Conservation (phyloP, 345 rosid species). For the Nasturtium officinale region DNA sequence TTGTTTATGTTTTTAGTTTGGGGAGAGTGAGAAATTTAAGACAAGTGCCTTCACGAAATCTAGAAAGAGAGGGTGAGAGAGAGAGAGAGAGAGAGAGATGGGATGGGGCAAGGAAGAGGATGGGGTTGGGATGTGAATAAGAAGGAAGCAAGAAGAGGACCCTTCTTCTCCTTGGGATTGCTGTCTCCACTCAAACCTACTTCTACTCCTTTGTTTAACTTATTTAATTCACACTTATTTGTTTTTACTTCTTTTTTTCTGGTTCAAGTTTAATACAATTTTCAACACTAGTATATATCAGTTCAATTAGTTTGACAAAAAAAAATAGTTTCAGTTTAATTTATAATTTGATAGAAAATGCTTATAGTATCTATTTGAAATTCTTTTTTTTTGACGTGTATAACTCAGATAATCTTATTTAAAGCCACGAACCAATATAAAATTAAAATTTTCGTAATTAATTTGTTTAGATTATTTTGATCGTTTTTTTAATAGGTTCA, state of each 20-base stretch:
- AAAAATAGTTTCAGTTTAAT: neutral
- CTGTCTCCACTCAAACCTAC: conserved; percentile 38
- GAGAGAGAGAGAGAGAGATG: conserved; percentile 5
- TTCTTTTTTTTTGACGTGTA: neutral
- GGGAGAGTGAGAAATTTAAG: conserved; percentile 16
- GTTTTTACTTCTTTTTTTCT: neutral
- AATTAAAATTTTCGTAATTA: neutral
- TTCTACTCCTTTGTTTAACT: conserved; percentile 18
- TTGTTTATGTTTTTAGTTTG: neutral
- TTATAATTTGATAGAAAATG: neutral
- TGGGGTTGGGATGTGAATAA: conserved; percentile 57
- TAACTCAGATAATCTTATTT: neutral
- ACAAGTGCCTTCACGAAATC: conserved; percentile 1
- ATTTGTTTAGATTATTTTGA: neutral
- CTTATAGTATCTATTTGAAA: neutral
- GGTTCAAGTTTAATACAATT: neutral
- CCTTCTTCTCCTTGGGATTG: conserved; percentile 45
- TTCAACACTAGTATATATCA: too few relatives aligned
- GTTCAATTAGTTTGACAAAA: too few relatives aligned
- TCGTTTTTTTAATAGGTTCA: neutral
- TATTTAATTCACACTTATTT: conserved; percentile 29
- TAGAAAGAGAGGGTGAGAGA: conserved; percentile 23
- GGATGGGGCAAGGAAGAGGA: conserved; percentile 33
- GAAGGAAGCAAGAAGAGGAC: conserved; percentile 66
- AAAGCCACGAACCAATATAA: neutral